Percentiles rank a stretch among this genome's conserved stretches.
phyloP scores from a whole-genome alignment of 2,329 filamentous ascomycete species.

The Talaromyces piceae region DNA sequence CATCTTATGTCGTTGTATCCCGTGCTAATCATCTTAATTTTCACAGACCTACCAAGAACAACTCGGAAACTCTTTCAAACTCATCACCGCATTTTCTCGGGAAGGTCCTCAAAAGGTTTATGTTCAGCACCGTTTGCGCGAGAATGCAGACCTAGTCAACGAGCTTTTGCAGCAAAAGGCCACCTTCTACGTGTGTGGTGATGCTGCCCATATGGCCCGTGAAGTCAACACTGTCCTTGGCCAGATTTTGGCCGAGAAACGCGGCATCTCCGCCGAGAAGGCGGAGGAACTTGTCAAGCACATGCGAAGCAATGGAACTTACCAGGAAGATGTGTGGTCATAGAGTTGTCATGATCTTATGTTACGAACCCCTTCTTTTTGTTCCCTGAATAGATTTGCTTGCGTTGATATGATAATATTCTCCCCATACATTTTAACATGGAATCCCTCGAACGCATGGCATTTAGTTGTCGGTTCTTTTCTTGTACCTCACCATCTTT shows the following conservation, averaged over 20 bases:
- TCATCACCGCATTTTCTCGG: conserved; percentile 93
- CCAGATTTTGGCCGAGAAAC: conserved; percentile 77
- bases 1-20: too few relatives aligned
- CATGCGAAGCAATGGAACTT: conserved; percentile 91
- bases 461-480: background rate
- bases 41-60: conserved; percentile 69
- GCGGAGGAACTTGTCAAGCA: conserved; percentile 94
- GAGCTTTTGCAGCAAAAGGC: conserved; percentile 75
- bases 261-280: conserved; percentile 75
- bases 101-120: conserved; percentile 85
- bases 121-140: conserved; percentile 85
- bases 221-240: conserved; percentile 83
- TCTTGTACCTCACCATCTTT: background rate
- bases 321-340: conserved; percentile 77
- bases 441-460: background rate
- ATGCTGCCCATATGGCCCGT: conserved; percentile 93
- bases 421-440: background rate
- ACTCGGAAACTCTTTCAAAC: conserved; percentile 80
- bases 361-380: conserved; percentile 9
- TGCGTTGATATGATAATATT: conserved; percentile 4
- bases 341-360: conserved; percentile 23
- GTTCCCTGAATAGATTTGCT: conserved; percentile 14
- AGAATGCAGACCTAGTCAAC: conserved; percentile 76
- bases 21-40: conserved; percentile 20
- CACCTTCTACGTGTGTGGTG: conserved; percentile 97